Conservation (phyloP, 2,329 filamentous ascomycete genomes). For the Graphiopsis chlorocephala region DNA sequence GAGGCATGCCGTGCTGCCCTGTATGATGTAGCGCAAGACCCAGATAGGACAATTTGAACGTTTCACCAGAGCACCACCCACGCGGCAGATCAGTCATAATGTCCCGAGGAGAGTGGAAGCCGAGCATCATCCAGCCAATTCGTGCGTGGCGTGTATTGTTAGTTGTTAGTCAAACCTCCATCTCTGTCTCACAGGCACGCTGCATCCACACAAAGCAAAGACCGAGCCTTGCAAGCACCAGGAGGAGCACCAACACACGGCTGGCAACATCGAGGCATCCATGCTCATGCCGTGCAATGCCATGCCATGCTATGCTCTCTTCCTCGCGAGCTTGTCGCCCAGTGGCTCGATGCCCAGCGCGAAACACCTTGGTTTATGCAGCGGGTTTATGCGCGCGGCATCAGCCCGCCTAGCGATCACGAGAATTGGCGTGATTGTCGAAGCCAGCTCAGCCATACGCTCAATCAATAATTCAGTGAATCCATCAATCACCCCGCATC, state of each 20-base stretch:
- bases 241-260: not conserved
- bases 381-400: not conserved
- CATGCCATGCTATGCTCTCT: not conserved
- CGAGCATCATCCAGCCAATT: not conserved
- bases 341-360: not conserved
- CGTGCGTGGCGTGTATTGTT: no score
- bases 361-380: not conserved
- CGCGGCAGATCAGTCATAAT: not conserved
- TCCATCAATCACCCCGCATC: constrained; percentile 9
- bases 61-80: not conserved
- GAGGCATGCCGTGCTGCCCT: not conserved
- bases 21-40: not conserved
- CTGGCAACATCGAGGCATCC: not conserved
- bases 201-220: no score
- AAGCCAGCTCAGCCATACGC: not conserved
- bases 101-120: not conserved
- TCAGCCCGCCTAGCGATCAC: not conserved
- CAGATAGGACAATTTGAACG: not conserved
- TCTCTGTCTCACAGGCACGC: not conserved
- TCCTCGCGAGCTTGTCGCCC: not conserved
- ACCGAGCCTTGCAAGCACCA: no score
- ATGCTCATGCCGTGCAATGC: not conserved
- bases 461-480: not conserved
- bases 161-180: not conserved
- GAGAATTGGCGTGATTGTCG: not conserved